Evolutionary conservation across 2,329 filamentous ascomycete genomes (phyloP).

Genomic region (Ustulina deusta): DNA sequence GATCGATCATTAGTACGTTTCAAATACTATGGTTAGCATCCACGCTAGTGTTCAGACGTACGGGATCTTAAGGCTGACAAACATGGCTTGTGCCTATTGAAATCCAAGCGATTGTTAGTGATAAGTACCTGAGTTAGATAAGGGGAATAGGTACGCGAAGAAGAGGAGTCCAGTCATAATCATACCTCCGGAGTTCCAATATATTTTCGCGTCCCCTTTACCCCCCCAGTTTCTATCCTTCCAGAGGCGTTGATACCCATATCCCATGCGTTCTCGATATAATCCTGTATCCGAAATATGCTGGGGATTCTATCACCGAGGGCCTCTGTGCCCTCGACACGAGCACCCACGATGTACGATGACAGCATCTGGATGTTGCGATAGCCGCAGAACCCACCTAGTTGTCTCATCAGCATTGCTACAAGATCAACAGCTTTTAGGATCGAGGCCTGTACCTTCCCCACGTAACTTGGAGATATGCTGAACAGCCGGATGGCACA

Average conservation of each 20-base stretch:
- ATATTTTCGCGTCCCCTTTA: slow-evolving; percentile 90
- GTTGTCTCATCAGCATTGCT: slow-evolving; percentile 11
- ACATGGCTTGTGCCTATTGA: slow-evolving; percentile 79
- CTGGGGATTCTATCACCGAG: slow-evolving; percentile 75
- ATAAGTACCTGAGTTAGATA: neutral
- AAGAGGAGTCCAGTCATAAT: slow-evolving; percentile 1
- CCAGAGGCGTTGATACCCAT: slow-evolving; percentile 81
- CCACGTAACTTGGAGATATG: slow-evolving; percentile 85
- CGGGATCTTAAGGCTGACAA: slow-evolving; percentile 75
- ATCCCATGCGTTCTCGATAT: slow-evolving; percentile 91
- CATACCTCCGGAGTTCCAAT: slow-evolving; percentile 90
- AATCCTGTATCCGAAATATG: slow-evolving; percentile 85
- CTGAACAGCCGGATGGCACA: slow-evolving; percentile 80
- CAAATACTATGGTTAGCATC: neutral
- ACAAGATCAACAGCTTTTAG: neutral
- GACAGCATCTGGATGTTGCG: slow-evolving; percentile 93
- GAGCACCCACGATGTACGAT: slow-evolving; percentile 77
- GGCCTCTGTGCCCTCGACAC: slow-evolving; percentile 66
- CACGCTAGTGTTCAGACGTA: slow-evolving; percentile 54
- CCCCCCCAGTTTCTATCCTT: slow-evolving; percentile 84
- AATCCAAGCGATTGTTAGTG: slow-evolving; percentile 8
- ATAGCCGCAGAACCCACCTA: slow-evolving; percentile 93
- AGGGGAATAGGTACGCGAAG: neutral
- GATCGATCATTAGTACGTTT: slow-evolving; percentile 1
- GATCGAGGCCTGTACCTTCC: slow-evolving; percentile 65